Base-by-base conservation (phyloP, 2,329 filamentous ascomycete species). In the Didymella lethalis region DNA sequence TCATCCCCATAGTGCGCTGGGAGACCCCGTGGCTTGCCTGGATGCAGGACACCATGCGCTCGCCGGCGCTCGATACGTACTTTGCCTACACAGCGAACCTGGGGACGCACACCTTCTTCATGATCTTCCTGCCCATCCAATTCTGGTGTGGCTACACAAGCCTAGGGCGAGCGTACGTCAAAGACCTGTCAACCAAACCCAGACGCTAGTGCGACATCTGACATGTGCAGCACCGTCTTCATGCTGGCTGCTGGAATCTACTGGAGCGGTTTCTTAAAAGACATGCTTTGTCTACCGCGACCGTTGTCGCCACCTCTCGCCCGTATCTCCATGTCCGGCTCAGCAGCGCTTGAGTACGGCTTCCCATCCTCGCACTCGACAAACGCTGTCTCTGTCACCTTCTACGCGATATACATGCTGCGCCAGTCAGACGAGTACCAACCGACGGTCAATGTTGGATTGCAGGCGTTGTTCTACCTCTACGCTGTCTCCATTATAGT, bases 41-140 rank as follows among this genome's bases (percentile, higher is more conserved):
- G 80, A 81, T 97, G 73, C 95, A 99, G 83, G 85, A 89, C 66
- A 87, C 83, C 75, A 79, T 94, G 75, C 90, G 94, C 71, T 90
- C 91, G 20, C 92, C 92, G 0, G 85, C 90, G 8, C 88, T 98
- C 71, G 95, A 99, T 79, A 92, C 92, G 63, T 99, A 97, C 82
- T 99, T 99, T 79, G 94, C 95, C 49, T 92, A 96, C 65, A 96
- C 93, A 0, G 95, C 95, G 64, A 99, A 98, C 77, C 86, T 98
- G 92, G 95, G 65, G 11, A 99, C 95, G 0, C 95, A 99, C 79
- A 99, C 95, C 0, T 98, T 97, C 82, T 99, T 97, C 83, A 98
- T 98, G 93, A 85, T 97, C 66, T 90, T 92, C 58, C 81, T 99
- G 71, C 95, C 95, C 6, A 92, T 98, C 65, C 85, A 97, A 68